Evolutionary conservation across 164 flowering plant species (phyloP).

Genomic region (Magnolia sinica): DNA sequence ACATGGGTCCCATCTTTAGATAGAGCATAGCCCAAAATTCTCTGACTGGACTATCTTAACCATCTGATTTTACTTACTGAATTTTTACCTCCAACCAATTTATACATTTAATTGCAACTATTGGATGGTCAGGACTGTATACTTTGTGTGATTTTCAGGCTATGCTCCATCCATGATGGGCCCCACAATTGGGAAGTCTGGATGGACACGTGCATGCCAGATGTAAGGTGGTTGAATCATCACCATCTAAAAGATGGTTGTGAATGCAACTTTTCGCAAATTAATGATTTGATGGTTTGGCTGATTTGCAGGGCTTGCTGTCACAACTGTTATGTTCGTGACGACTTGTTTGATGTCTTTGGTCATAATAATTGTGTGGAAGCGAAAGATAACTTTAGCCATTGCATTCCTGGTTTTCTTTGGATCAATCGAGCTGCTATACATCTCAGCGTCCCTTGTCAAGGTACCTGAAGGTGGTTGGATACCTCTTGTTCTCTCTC

Average conservation of each 20-base stretch:
- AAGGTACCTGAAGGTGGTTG: slow-evolving; percentile 72
- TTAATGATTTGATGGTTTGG: slow-evolving; percentile 5
- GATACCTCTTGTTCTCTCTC: slow-evolving; percentile 53
- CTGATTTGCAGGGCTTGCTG: slow-evolving; percentile 54
- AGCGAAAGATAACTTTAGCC: slow-evolving; percentile 28
- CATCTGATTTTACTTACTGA: too few species aligned
- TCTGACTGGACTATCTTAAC: too few species aligned
- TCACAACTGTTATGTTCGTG: slow-evolving; percentile 65
- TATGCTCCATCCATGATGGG: neutral
- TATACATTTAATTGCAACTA: too few species aligned
- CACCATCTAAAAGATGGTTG: neutral
- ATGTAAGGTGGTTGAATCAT: neutral
- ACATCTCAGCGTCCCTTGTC: slow-evolving; percentile 49
- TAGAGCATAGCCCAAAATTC: too few species aligned
- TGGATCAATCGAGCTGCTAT: slow-evolving; percentile 58
- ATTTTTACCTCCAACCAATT: too few species aligned
- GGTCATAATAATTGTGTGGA: slow-evolving; percentile 60
- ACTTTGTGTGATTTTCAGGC: neutral
- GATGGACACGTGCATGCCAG: neutral
- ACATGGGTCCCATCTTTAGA: too few species aligned
- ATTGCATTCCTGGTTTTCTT: slow-evolving; percentile 43
- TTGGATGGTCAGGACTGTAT: too few species aligned
- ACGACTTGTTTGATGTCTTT: slow-evolving; percentile 64
- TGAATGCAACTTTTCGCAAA: too few species aligned
- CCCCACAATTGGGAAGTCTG: too few species aligned